Evolutionary conservation across 352 stramenopile genomes (phyloP).

Genomic region (Saprolegnia diclina): DNA sequence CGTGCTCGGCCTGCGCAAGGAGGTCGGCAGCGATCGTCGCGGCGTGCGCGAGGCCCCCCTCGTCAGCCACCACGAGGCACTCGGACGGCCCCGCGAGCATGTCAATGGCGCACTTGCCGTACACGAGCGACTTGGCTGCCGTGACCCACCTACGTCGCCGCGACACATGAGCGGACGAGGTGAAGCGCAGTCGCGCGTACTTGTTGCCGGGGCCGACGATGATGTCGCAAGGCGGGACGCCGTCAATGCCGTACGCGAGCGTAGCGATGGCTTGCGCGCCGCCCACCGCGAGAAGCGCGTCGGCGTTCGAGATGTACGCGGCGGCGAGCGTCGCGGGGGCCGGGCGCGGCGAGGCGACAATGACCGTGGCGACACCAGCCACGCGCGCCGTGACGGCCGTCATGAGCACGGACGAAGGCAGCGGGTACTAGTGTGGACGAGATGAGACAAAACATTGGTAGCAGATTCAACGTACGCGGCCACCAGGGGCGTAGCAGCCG

Average conservation of each 20-base stretch:
- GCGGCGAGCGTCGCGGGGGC: constrained; percentile 91
- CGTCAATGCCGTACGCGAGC: constrained; percentile 93
- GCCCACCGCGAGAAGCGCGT: constrained; percentile 78
- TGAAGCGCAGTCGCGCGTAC: constrained; percentile 23
- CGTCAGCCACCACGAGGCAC: constrained; percentile 96
- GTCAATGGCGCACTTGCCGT: constrained; percentile 97
- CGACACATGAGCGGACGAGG: not conserved
- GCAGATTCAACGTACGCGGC: constrained; percentile 48
- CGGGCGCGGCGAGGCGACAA: constrained; percentile 92
- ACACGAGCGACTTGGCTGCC: constrained; percentile 96
- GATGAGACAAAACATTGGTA: constrained; percentile 6
- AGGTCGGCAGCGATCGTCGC: constrained; percentile 71
- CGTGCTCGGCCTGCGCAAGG: constrained; percentile 92
- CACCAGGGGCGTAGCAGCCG: constrained; percentile 96
- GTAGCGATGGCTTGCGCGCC: constrained; percentile 90
- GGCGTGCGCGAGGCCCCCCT: constrained; percentile 69
- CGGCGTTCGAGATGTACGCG: constrained; percentile 89
- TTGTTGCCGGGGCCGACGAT: constrained; percentile 99
- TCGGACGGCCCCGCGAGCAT: constrained; percentile 98
- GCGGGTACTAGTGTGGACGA: constrained; percentile 74
- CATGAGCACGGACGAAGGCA: constrained; percentile 98
- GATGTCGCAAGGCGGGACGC: constrained; percentile 93
- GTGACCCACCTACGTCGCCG: constrained; percentile 88
- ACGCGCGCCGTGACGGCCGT: constrained; percentile 93
- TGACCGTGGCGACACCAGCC: constrained; percentile 90